A percentile compares a stretch with the other conserved stretches of the same genome.
Evolutionary conservation across 208 protist species (phyloP).

Genomic region (Porcisia hertigi): DNA sequence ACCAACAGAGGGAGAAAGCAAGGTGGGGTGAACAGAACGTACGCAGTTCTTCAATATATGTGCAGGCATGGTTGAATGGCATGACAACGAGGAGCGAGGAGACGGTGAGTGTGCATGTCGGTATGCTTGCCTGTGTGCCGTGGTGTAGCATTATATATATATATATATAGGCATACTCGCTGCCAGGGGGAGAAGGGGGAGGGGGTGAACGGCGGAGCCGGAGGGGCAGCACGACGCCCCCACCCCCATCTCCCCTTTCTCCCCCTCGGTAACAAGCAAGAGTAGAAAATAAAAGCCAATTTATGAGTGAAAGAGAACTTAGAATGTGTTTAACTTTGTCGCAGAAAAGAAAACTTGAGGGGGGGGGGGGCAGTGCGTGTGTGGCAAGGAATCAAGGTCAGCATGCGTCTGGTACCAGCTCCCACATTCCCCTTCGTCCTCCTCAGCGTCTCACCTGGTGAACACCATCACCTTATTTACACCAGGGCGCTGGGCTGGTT

Average conservation of each 20-base stretch:
- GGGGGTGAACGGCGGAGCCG: not conserved
- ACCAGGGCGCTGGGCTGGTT: constrained; percentile 71
- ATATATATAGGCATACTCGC: too few relatives aligned
- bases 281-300: too few relatives aligned
- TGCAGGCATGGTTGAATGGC: not conserved
- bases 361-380: too few relatives aligned
- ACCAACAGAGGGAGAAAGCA: not conserved
- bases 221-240: too few relatives aligned
- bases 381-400: not conserved
- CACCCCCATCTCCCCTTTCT: too few relatives aligned
- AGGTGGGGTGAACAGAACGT: not conserved
- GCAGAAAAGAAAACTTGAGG: too few relatives aligned
- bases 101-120: not conserved
- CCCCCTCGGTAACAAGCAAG: too few relatives aligned
- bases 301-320: not conserved
- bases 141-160: too few relatives aligned
- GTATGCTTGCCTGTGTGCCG: not conserved
- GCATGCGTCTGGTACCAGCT: not conserved
- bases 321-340: too few relatives aligned
- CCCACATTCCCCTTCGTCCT: not conserved
- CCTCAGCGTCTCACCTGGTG: not conserved
- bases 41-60: not conserved
- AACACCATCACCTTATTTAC: constrained; percentile 29
- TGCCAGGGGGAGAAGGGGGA: not conserved
- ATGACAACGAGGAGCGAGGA: not conserved